These are phyloP conservation scores for Ceratobasidium theobromae DNA, from an alignment of 1,284 basidiomycete species.

Conservation along the genomic window DNA sequence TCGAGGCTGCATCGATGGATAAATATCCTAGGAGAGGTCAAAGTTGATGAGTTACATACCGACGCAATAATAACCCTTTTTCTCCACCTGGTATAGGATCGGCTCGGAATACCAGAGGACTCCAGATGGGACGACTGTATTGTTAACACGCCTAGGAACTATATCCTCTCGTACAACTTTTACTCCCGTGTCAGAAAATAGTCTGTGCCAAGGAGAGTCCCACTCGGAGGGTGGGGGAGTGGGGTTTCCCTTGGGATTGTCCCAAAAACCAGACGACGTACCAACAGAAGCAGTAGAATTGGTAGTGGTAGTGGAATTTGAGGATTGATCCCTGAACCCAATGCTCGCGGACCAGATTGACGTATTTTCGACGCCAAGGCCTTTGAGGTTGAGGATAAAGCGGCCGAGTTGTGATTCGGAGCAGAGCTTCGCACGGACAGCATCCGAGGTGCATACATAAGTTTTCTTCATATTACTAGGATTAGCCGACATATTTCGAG, in stretches of 20 bases:
- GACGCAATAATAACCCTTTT: constrained; percentile 94
- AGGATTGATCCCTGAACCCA: constrained; percentile 47
- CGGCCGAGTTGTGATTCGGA: constrained; percentile 67
- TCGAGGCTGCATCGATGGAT: constrained; percentile 57
- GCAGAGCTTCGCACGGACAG: constrained; percentile 72
- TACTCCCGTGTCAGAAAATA: constrained; percentile 4
- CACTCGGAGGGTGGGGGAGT: constrained; percentile 41
- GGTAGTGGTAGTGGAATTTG: constrained; percentile 31
- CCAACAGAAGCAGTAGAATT: constrained; percentile 32
- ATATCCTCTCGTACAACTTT: neutral
- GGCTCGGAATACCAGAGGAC: constrained; percentile 59
- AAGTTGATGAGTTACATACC: constrained; percentile 53
- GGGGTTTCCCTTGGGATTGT: constrained; percentile 62
- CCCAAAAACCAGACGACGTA: constrained; percentile 51
- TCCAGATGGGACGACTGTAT: constrained; percentile 38
- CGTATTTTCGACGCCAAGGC: constrained; percentile 64
- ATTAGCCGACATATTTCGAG: neutral
- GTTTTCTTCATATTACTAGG: constrained; percentile 65
- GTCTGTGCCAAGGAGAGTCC: constrained; percentile 28
- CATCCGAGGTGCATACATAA: constrained; percentile 84
- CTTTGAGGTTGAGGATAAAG: constrained; percentile 78
- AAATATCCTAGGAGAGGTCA: neutral
- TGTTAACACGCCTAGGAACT: constrained; percentile 20
- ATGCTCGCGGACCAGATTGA: constrained; percentile 78
- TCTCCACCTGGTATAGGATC: constrained; percentile 78